Conservation (phyloP, 2,329 filamentous ascomycete genomes). For the Trichoderma afroharzianum region DNA sequence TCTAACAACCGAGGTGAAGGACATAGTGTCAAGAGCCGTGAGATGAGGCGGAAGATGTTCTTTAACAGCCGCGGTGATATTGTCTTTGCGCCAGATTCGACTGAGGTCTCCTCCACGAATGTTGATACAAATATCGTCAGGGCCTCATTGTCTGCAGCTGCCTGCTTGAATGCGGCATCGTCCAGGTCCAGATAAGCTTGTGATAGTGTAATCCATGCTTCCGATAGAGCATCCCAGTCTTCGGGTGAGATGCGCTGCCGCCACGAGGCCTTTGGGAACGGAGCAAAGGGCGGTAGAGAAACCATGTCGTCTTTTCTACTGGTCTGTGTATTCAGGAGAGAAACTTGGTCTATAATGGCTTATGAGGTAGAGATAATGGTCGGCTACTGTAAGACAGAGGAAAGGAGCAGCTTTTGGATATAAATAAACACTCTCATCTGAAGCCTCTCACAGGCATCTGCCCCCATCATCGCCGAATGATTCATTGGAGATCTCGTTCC, state of each 20-base stretch:
- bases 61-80: constrained; percentile 51
- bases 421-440: not conserved
- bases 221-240: constrained; percentile 76
- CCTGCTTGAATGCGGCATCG: constrained; percentile 50
- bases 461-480: constrained; percentile 21
- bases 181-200: constrained; percentile 61
- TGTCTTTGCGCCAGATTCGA: constrained; percentile 23
- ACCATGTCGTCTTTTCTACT: not conserved
- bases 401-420: not conserved
- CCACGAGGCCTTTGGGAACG: constrained; percentile 68
- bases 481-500: constrained; percentile 15
- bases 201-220: constrained; percentile 69
- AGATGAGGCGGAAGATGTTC: constrained; percentile 60
- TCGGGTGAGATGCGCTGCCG: constrained; percentile 60
- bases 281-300: constrained; percentile 66
- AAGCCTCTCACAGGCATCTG: constrained; percentile 13
- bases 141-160: constrained; percentile 54
- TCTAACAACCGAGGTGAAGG: constrained; percentile 50
- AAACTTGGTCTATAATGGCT: not conserved
- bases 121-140: constrained; percentile 42
- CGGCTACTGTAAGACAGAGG: not conserved
- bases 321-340: not conserved
- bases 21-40: constrained; percentile 47
- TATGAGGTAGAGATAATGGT: not conserved
- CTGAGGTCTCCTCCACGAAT: constrained; percentile 57